Base-by-base conservation (phyloP, 2,329 filamentous ascomycete species). In the Talaromyces piceae region DNA sequence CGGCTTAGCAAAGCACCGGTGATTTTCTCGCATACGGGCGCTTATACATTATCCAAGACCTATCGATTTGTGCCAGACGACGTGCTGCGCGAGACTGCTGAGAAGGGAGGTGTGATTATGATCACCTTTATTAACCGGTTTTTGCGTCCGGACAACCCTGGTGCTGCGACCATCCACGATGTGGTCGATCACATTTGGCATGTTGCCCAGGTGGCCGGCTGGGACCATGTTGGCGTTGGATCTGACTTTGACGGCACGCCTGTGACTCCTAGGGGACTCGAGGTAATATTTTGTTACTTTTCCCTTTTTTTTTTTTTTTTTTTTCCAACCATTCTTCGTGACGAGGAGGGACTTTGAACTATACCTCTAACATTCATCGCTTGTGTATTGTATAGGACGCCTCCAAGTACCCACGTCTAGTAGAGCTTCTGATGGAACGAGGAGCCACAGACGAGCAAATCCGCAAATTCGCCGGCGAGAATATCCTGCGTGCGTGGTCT, bases 391-490 rank as follows among this genome's bases (percentile, higher is more conserved):
- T 7, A n/a, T 22, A 59, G 58, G 56, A 59, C 43, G 57, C 57
- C n/a, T 58, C 59, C 13, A 55, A 58, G 48, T 60, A 58, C 33
- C 58, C 59, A 12, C 41, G 51, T 30, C 47, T 61, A 9, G 51
- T 58, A 18, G 56, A 54, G 37, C 16, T 41, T 5, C 45, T 61
- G 3, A 53, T 73, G 5, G 64, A 70, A 30, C 60, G 68, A 7
- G 70, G 70, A 1, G 69, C 68, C 1, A 70, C 67, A 0, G 64
- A 70, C 47, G 64, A 67, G 13, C 66, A 72, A 55, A 56, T 70
- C 4, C 59, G 60, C 1, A 67, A 67, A 52, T 63, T 71, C 3
- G 62, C 60, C 0, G 68, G 70, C 0, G 64, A 67, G 33, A 73
- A 73, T 28, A 69, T 72, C 31, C 52, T 71, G 4, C 56, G 59